A percentile compares a stretch with the other conserved stretches of the same genome.
Conservation (phyloP, 2,329 filamentous ascomycete species). For the Polytolypa hystricis region DNA sequence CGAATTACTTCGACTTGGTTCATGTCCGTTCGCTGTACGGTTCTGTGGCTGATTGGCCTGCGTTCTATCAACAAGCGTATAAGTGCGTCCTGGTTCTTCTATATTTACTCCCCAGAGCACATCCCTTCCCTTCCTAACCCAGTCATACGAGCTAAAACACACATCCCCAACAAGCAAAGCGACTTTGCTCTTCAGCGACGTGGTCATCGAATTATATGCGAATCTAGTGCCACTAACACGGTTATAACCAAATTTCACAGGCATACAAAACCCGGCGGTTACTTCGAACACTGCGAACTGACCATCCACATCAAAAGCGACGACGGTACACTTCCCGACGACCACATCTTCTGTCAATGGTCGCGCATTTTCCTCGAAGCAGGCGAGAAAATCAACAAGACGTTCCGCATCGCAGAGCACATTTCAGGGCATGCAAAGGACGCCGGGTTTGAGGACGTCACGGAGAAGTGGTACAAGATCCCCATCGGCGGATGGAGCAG, state of each 20-base stretch:
- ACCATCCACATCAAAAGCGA: conserved; percentile 18
- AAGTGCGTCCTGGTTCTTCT: conserved; percentile 9
- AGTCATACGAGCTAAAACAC: too few species aligned
- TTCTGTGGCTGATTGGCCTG: conserved; percentile 13
- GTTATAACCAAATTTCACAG: conserved; percentile 7
- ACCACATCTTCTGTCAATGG: conserved; percentile 19
- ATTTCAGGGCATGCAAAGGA: conserved; percentile 18
- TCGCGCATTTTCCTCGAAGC: conserved; percentile 20
- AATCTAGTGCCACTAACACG: background rate
- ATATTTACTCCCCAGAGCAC: background rate
- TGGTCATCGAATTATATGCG: too few species aligned
- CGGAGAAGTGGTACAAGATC: conserved; percentile 19
- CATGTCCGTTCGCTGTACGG: conserved; percentile 30
- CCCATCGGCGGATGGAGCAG: conserved; percentile 24
- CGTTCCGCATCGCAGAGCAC: conserved; percentile 16
- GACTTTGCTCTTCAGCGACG: too few species aligned
- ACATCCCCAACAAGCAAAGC: background rate
- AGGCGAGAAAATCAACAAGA: conserved; percentile 20
- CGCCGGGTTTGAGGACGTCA: conserved; percentile 21
- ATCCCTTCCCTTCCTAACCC: too few species aligned
- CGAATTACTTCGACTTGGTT: conserved; percentile 41
- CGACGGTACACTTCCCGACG: conserved; percentile 14
- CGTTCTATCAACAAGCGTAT: conserved; percentile 14
- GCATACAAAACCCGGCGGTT: conserved; percentile 16
- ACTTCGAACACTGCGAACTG: conserved; percentile 19